Evolutionary conservation across 139 green algal genomes (phyloP), one percentile per base, ranked within the genome.

Genomic region (Tetradesmus obliquus): DNA sequence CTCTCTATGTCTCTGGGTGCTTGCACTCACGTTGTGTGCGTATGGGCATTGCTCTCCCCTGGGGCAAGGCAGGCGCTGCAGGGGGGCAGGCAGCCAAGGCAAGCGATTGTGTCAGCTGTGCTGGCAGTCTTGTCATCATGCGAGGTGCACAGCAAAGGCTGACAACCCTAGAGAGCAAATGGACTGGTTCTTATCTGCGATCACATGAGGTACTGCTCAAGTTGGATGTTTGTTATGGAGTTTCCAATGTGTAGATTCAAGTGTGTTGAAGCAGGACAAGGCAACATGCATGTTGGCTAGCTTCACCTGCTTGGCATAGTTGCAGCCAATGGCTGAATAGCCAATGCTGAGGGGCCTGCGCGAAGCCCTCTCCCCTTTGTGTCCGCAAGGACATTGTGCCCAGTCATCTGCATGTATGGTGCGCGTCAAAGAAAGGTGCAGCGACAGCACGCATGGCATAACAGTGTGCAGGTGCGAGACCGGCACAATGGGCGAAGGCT

Each of bases 1-100:
- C 12, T 72, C 5, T n/a, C 69, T n/a, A 22, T 66, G 57, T 66
- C 7, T 7, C 1, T 13, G 6, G 6, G 57, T 66, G 57, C 7
- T 9, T n/a, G 15, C 12, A 79, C 15, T 32, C 69, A 79, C 19
- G 69, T 90, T 90, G 82, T 94, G 91, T 4, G 91, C 87, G 79
- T 87, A 91, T 45, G 66, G 55, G 69, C 92, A 94, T 19, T 15
- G 79, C 17, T 94, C 88, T 12, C 88, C 84, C 7, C 51, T 76
- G 24, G 91, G 76, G 91, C 91, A 94, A 7, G 69, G 15, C 15
- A 22, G 17, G 69, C 12, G 69, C 69, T 79, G 69, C 69, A 72
- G 12, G 60, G 12, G 10, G 12, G 60, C 60, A 72, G 10, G 60
- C 60, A 10, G 12, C 10, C 60, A 72, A 45, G 32, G 32, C 32